Evolutionary conservation across 495 filamentous ascomycete genomes (phyloP).

Genomic region (Glarea lozoyensis): DNA sequence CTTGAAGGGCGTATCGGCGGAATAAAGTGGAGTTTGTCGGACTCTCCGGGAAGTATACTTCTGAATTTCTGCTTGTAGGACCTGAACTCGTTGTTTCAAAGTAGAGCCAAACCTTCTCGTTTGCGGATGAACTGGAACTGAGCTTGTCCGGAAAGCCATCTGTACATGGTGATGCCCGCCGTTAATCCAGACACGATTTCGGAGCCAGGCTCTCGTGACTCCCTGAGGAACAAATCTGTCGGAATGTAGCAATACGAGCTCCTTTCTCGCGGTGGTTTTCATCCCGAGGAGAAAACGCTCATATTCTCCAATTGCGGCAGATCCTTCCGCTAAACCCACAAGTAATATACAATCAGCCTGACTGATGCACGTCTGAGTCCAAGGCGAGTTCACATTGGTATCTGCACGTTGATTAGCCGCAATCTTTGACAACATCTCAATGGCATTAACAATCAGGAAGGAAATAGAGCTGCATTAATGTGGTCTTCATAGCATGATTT

Average conservation of each 20-base stretch:
- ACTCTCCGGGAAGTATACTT: slow-evolving; percentile 89
- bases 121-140: slow-evolving; percentile 69
- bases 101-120: slow-evolving; percentile 73
- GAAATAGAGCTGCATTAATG: slow-evolving; percentile 40
- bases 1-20: slow-evolving; percentile 85
- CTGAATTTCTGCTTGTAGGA: slow-evolving; percentile 91
- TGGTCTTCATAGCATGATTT: slow-evolving; percentile 33
- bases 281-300: slow-evolving; percentile 92
- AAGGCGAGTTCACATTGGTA: slow-evolving; percentile 89
- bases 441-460: slow-evolving; percentile 30
- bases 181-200: slow-evolving; percentile 94
- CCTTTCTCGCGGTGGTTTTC: slow-evolving; percentile 93
- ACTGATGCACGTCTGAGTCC: slow-evolving; percentile 95
- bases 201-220: slow-evolving; percentile 78
- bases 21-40: slow-evolving; percentile 80
- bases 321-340: slow-evolving; percentile 85
- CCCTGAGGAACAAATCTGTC: slow-evolving; percentile 84
- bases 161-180: slow-evolving; percentile 98
- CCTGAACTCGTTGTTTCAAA: slow-evolving; percentile 87
- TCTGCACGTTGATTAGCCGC: no score
- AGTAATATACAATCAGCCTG: slow-evolving; percentile 94
- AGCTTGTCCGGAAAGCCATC: slow-evolving; percentile 78
- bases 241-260: slow-evolving; percentile 84
- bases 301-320: slow-evolving; percentile 86
- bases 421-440: slow-evolving; percentile 9